These are phyloP conservation scores for Gelatoporia subvermispora DNA, from an alignment of 768 basidiomycete species.

Conservation along the genomic window DNA sequence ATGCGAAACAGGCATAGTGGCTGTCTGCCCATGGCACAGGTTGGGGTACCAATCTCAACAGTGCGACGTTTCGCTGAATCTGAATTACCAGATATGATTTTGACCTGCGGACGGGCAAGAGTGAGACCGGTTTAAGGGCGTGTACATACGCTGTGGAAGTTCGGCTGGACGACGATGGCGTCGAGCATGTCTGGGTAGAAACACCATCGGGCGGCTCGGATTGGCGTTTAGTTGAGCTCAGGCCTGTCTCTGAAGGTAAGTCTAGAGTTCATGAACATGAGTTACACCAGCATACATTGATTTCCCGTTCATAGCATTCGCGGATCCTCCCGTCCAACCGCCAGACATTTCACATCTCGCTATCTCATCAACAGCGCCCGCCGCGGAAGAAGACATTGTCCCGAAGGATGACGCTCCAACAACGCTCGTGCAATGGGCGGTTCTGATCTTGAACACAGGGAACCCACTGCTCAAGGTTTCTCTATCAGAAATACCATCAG, in stretches of 20 bases:
- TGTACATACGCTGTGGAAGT: constrained; percentile 64
- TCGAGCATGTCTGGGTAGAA: constrained; percentile 55
- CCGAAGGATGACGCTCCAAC: constrained; percentile 46
- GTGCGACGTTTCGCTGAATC: background rate
- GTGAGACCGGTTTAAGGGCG: constrained; percentile 62
- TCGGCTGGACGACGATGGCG: constrained; percentile 27
- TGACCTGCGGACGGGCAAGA: constrained; percentile 62
- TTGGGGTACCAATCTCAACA: constrained; percentile 12
- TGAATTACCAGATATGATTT: constrained; percentile 58
- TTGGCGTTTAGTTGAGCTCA: constrained; percentile 63
- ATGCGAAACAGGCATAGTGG: constrained; percentile 52
- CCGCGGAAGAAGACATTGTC: constrained; percentile 39
- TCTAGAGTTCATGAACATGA: background rate
- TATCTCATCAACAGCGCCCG: constrained; percentile 7
- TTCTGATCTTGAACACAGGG: constrained; percentile 71
- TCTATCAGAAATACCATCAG: background rate
- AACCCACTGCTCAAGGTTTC: constrained; percentile 59
- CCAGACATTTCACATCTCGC: constrained; percentile 20
- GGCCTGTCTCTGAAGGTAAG: constrained; percentile 70
- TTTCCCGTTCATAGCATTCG: constrained; percentile 43
- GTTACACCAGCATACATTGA: background rate
- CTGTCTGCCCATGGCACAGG: constrained; percentile 78
- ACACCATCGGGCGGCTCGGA: constrained; percentile 45
- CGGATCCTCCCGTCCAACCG: constrained; percentile 52
- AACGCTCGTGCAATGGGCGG: constrained; percentile 76